phyloP scores from a whole-genome alignment of 2,329 filamentous ascomycete genomes.

The Trichoderma semiorbis region DNA sequence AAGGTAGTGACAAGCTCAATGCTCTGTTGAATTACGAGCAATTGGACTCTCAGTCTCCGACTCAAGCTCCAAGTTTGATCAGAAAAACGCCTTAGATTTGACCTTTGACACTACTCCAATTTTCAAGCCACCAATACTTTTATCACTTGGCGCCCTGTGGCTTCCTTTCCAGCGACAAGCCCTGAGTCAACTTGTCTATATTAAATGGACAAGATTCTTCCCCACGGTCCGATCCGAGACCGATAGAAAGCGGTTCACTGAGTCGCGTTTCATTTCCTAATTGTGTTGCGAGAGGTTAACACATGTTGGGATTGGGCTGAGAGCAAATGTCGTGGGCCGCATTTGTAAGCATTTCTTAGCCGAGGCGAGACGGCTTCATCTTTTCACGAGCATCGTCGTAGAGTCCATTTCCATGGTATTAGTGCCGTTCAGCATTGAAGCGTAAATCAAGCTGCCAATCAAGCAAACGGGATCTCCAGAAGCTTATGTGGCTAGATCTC shows the following conservation, averaged over 20 bases:
- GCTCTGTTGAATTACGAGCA: background rate
- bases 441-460: background rate
- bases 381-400: background rate
- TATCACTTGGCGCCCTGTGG: background rate
- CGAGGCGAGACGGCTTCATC: background rate
- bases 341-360: background rate
- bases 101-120: background rate
- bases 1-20: background rate
- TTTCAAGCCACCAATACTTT: conserved; percentile 7
- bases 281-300: background rate
- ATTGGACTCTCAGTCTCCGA: background rate
- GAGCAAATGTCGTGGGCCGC: background rate
- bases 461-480: background rate
- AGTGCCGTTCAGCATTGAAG: background rate
- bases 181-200: background rate
- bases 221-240: background rate
- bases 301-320: background rate
- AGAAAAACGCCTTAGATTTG: conserved; percentile 2
- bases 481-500: background rate
- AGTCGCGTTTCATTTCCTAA: background rate
- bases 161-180: background rate
- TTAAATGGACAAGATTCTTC: background rate
- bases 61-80: background rate
- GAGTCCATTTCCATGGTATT: background rate
- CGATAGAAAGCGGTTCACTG: background rate